Evolutionary conservation across 257 asterid species (phyloP), one percentile per base, ranked within the genome.

Genomic region (Penstemon newberryi): DNA sequence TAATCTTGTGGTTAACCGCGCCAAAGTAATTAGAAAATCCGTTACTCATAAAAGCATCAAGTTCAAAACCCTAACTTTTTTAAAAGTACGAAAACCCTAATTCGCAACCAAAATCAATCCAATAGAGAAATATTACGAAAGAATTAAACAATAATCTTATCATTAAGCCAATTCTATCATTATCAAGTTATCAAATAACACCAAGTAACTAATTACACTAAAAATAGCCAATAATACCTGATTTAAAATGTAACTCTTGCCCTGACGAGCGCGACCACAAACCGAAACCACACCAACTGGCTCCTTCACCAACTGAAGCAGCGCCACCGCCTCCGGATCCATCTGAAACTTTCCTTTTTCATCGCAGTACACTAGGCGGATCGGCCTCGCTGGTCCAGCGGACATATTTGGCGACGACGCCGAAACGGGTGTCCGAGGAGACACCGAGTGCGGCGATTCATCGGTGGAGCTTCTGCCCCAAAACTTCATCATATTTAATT

Each of bases 241-340:
- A 79, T 94, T 94, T 10, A 94, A 67, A 63, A 94, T 83, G 52
- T 71, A 91, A 78, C 99, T 94, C 85, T 94, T 94, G 67, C 99
- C 99, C 73, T 94, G 99, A n/a, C 96, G 96, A 66, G 98, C 98
- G 44, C 99, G 99, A 42, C 99, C 99, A 47, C 99, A 94, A 1
- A 94, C 99, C 57, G 99, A 91, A 49, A 94, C 99, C 51, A 94
- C 91, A 4, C 97, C 97, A 2, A 94, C 89, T 7, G 99, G 99
- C 61, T 86, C 95, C 79, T 94, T 94, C 47, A 91, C 95, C 60
- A 94, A 78, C 80, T 91, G 99, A 63, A 94, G 99, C 70, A 91
- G 73, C 41, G 95, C 96, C 61, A 91, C 85, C 47, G 99, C 97
- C 80, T 94, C 99, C 0, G 96, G 97, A 85, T 91, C 95, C 81